These are phyloP conservation scores for Polygonum maritimum DNA, from an alignment of 148 eudicot species.

Conservation along the genomic window DNA sequence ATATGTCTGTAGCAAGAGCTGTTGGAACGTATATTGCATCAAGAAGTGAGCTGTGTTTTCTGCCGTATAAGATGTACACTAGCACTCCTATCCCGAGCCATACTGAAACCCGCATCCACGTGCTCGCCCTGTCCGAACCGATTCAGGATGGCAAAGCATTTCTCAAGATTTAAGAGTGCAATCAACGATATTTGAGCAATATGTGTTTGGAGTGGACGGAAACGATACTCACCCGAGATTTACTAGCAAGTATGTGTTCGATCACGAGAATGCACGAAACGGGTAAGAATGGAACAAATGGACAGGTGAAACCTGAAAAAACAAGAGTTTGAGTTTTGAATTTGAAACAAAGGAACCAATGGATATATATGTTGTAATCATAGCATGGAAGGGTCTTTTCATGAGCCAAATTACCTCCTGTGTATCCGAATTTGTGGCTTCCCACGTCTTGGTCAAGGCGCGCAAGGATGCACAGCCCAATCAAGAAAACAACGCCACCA, in stretches of 20 bases:
- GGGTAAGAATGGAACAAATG: conserved; percentile 62
- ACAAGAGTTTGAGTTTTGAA: too few species aligned
- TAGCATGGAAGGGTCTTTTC: background rate
- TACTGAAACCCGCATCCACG: conserved; percentile 56
- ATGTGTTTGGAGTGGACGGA: too few species aligned
- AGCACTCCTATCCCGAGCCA: conserved; percentile 49
- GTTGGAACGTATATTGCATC: conserved; percentile 13
- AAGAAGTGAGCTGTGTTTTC: conserved; percentile 40
- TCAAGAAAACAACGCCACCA: conserved; percentile 32
- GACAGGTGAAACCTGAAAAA: conserved; percentile 60
- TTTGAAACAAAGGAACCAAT: too few species aligned
- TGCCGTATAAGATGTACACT: conserved; percentile 46
- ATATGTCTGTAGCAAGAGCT: conserved; percentile 7
- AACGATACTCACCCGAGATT: conserved; percentile 55
- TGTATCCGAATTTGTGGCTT: conserved; percentile 32
- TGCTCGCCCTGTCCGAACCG: conserved; percentile 25
- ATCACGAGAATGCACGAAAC: conserved; percentile 46
- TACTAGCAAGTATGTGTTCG: conserved; percentile 57
- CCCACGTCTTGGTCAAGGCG: conserved; percentile 42
- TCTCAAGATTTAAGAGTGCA: too few species aligned
- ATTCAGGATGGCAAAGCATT: too few species aligned
- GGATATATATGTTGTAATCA: background rate
- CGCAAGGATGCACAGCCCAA: conserved; percentile 31
- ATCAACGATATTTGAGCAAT: too few species aligned
- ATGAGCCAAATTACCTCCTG: conserved; percentile 40